Base-by-base conservation (phyloP, 2,329 filamentous ascomycete species). In the Fusarium dlaminii region DNA sequence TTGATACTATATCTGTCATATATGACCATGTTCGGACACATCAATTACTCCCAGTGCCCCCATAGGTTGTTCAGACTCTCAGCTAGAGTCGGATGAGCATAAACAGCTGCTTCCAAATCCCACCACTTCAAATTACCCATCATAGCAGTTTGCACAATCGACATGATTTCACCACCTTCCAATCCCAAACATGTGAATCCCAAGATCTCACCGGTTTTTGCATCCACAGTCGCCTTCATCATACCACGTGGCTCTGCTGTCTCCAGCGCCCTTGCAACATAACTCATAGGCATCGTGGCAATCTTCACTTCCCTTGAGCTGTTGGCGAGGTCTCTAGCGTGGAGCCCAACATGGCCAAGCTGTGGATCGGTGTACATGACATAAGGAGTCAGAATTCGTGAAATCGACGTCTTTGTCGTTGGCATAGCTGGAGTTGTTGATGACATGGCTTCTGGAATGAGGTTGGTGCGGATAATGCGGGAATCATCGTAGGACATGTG, bases 401-500 rank as follows among this genome's bases (percentile, higher is more conserved):
- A 79, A 9, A 66, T 66, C n/a, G 76, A 73, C 29, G 72, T 68
- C 22, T 79, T 59, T 2, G 76, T 75, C 5, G 74, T 77, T 20
- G 77, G 74, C 48, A 80, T 75, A 22, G 79, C 63, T 30, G 78
- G 77, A 22, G 77, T 77, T 6, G 76, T 75, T 51, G 73, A 39
- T 30, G 73, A 58, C n/a, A 78, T 71, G 29, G 74, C 57, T 10
- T 69, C 66, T 42, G 78, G 75, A 42, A 86, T 73, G 52, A 88
- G 74, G 68, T 87, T 88, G 67, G 81, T 79, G 30, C 83, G 81
- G 51, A 89, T 74, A 77, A 90, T 84, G 63, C 87, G 86, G 76
- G 84, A 88, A 79, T 89, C 87, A 77, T 89, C 87, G 79, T 88
- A 89, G 8, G 86, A 87, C 70, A 89, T 84, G 78, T 89, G 87